Percentiles rank a stretch among this genome's conserved stretches.
Conservation (phyloP, 768 basidiomycete species). For the Rhizopogon salebrosus region DNA sequence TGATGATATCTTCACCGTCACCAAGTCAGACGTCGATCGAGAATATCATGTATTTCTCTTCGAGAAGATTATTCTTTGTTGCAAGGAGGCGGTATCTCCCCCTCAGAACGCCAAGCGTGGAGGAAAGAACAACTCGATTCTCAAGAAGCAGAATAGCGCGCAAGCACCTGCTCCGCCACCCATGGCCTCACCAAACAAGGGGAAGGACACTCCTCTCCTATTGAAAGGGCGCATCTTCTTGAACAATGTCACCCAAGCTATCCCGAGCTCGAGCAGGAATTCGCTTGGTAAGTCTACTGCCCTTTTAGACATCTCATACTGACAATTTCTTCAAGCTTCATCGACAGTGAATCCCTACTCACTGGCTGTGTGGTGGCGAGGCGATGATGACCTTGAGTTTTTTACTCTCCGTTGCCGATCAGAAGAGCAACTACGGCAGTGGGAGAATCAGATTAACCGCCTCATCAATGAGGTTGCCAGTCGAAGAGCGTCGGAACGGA, state of each 20-base stretch:
- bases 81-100: conserved; percentile 78
- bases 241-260: conserved; percentile 87
- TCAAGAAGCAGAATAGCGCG: conserved; percentile 72
- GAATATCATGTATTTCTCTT: conserved; percentile 99
- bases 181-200: conserved; percentile 52
- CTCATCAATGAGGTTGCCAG: conserved; percentile 76
- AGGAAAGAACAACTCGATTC: conserved; percentile 80
- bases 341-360: conserved; percentile 59
- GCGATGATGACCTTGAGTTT: conserved; percentile 87
- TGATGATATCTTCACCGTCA: conserved; percentile 94
- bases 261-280: conserved; percentile 51
- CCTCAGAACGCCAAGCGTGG: conserved; percentile 60
- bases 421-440: conserved; percentile 89
- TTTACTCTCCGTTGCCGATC: conserved; percentile 91
- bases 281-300: conserved; percentile 48
- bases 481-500: conserved; percentile 64
- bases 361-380: conserved; percentile 91
- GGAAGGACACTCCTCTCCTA: conserved; percentile 76
- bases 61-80: conserved; percentile 97
- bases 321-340: conserved; percentile 31
- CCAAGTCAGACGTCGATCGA: conserved; percentile 92
- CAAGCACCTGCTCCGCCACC: conserved; percentile 42
- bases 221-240: conserved; percentile 96
- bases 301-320: neutral
- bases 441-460: conserved; percentile 87